Base-by-base conservation (phyloP, 2,329 filamentous ascomycete species). In the Aspergillus ruber region DNA sequence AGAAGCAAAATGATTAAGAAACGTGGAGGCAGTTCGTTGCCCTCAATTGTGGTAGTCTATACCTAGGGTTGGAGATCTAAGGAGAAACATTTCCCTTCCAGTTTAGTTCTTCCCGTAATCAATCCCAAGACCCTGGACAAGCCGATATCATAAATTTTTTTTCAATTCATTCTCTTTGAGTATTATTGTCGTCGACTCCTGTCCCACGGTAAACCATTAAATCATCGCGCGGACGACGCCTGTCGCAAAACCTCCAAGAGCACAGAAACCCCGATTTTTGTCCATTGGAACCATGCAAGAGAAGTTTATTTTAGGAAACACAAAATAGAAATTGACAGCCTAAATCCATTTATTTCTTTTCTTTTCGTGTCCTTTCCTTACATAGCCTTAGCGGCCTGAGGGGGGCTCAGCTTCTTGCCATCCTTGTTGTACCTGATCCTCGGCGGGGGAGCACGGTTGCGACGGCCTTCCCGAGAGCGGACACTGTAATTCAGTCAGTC, bases 401-500 rank as follows among this genome's bases (percentile, higher is more conserved):
- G 86, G 62, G 91, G 90, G 74, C 85, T 86, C 74, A 98, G 85
- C 87, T 98, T 98, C 90, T 98, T 98, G 82, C 90, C 91, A 73
- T 98, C 93, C 86, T 97, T 96, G 88, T 98, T 98, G 89, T 95
- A 98, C 70, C 93, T 83, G 69, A 98, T 90, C 73, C 93, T 85
- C 71, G 93, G 93, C 65, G 93, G 93, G 69, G 93, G 94, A 68
- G 91, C 91, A 76, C 93, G 89, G 88, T 98, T 98, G 79, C 93
- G 93, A 75, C 93, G 91, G 68, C 94, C 93, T 72, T 87, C 90
- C 65, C 88, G 84, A 63, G 93, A 98, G 70, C 93, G 93, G 75
- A 98, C 93, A 85, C 93, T 97, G 67, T 62, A 56, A 17, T 45
- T 51, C 42, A 48, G 50, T 59, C 40, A 61, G 54, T 33, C 44